A percentile compares a stretch with the other conserved stretches of the same genome.
phyloP scores from a whole-genome alignment of 2,329 filamentous ascomycete species.

The Clonostachys rhizophaga region DNA sequence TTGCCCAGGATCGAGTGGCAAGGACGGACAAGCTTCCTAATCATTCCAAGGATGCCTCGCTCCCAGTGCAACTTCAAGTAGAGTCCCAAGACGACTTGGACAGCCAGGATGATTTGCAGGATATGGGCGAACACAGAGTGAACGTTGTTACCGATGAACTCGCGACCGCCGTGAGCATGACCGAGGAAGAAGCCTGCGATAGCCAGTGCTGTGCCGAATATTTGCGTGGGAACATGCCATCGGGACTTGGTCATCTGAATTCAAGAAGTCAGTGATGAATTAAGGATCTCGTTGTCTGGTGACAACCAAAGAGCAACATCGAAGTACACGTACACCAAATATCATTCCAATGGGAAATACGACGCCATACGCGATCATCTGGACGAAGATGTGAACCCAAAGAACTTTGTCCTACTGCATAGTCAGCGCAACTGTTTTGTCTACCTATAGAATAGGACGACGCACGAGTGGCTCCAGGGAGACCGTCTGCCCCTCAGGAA shows the following conservation, averaged over 20 bases:
- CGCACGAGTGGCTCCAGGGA: constrained; percentile 71
- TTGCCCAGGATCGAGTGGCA: constrained; percentile 82
- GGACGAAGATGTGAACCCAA: constrained; percentile 91
- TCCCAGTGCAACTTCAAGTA: constrained; percentile 90
- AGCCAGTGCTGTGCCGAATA: constrained; percentile 68
- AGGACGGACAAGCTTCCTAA: constrained; percentile 67
- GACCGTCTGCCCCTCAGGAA: constrained; percentile 65
- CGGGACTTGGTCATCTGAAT: constrained; percentile 76
- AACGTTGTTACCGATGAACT: constrained; percentile 71
- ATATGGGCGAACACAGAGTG: constrained; percentile 77
- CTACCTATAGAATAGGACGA: constrained; percentile 4
- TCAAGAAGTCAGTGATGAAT: background rate
- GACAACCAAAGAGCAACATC: background rate
- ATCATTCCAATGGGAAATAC: constrained; percentile 96
- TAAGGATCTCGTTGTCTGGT: background rate
- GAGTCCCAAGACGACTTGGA: constrained; percentile 74
- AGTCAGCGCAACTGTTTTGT: too few species aligned
- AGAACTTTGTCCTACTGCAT: constrained; percentile 65
- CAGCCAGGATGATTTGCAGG: constrained; percentile 73
- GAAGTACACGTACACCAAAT: constrained; percentile 62
- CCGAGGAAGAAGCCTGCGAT: constrained; percentile 87
- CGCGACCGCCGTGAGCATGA: constrained; percentile 82
- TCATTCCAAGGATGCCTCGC: constrained; percentile 73
- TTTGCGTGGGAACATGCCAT: constrained; percentile 92
- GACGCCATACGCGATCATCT: constrained; percentile 83